These are phyloP conservation scores for Blumeria hordei DNA, from an alignment of 2,329 filamentous ascomycete species.

Conservation along the genomic window DNA sequence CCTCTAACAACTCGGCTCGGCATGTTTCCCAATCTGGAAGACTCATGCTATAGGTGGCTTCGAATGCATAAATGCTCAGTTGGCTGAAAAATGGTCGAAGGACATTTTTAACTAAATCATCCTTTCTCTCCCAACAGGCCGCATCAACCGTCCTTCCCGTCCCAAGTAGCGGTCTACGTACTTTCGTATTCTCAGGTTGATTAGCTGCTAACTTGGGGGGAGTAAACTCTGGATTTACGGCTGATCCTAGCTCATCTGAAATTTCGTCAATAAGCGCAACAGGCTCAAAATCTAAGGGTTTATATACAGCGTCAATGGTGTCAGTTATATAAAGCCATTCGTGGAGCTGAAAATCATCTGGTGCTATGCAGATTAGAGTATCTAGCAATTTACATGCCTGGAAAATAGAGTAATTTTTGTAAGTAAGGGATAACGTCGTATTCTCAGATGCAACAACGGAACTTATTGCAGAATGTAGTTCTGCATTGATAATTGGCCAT, in stretches of 20 bases:
- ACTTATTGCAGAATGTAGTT: conserved; percentile 57
- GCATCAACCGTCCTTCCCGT: conserved; percentile 26
- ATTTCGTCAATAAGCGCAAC: conserved; percentile 66
- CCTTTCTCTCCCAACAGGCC: conserved; percentile 31
- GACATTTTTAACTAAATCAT: conserved; percentile 51
- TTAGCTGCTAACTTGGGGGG: conserved; percentile 8
- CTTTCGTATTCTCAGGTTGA: conserved; percentile 8
- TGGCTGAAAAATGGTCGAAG: conserved; percentile 75
- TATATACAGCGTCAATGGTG: conserved; percentile 87
- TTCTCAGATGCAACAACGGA: conserved; percentile 46
- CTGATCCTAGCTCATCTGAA: conserved; percentile 40
- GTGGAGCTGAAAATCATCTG: conserved; percentile 93
- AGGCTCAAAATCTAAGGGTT: conserved; percentile 41
- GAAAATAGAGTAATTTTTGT: conserved; percentile 51
- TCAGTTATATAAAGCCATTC: conserved; percentile 97
- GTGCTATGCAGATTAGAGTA: conserved; percentile 59
- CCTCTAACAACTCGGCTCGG: conserved; percentile 36
- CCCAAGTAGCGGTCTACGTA: conserved; percentile 19
- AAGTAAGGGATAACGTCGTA: conserved; percentile 40
- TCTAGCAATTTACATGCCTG: conserved; percentile 92
- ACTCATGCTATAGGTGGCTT: conserved; percentile 74
- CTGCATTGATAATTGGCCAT: conserved; percentile 76
- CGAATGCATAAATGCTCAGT: conserved; percentile 80
- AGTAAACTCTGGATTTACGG: conserved; percentile 6
- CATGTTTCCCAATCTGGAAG: conserved; percentile 40